phyloP scores from a whole-genome alignment of 2,329 filamentous ascomycete species.

The Torrubiellomyces zombiae region DNA sequence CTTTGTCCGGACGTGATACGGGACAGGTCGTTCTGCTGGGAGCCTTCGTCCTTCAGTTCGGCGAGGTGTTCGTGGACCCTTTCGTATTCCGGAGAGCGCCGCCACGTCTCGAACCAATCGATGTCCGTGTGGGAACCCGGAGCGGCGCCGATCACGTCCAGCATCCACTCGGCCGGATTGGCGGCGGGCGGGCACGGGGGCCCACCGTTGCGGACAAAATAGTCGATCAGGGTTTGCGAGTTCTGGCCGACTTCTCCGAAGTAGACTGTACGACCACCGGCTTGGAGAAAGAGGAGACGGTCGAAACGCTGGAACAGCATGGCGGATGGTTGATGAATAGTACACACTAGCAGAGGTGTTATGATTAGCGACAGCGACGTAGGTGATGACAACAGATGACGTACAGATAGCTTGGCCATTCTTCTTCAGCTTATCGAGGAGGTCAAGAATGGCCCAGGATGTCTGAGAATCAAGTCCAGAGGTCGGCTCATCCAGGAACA shows the following conservation, averaged over 20 bases:
- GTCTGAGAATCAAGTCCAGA: constrained; percentile 41
- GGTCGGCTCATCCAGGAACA: constrained; percentile 39
- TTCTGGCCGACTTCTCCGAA: constrained; percentile 38
- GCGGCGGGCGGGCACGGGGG: constrained; percentile 30
- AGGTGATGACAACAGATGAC: no score
- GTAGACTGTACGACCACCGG: constrained; percentile 25
- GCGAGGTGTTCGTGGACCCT: constrained; percentile 11
- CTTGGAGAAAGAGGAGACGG: constrained; percentile 35
- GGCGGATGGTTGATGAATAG: constrained; percentile 31
- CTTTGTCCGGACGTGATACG: constrained; percentile 5
- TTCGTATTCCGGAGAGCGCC: no score
- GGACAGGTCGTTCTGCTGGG: constrained; percentile 14
- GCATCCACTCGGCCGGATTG: constrained; percentile 54
- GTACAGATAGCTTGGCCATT: constrained; percentile 28
- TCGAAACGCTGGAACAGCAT: constrained; percentile 31
- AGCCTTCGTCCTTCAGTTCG: constrained; percentile 12
- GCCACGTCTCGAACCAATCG: constrained; percentile 21
- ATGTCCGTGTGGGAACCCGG: constrained; percentile 26
- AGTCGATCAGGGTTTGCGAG: constrained; percentile 23
- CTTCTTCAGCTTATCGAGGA: constrained; percentile 47
- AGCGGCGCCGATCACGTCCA: constrained; percentile 25
- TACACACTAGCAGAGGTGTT: no score
- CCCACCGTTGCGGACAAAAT: constrained; percentile 46
- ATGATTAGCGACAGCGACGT: no score
- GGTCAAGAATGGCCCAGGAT: constrained; percentile 56